Conservation (phyloP, 2,329 filamentous ascomycete species). For the Penicillium fuscoglaucum region DNA sequence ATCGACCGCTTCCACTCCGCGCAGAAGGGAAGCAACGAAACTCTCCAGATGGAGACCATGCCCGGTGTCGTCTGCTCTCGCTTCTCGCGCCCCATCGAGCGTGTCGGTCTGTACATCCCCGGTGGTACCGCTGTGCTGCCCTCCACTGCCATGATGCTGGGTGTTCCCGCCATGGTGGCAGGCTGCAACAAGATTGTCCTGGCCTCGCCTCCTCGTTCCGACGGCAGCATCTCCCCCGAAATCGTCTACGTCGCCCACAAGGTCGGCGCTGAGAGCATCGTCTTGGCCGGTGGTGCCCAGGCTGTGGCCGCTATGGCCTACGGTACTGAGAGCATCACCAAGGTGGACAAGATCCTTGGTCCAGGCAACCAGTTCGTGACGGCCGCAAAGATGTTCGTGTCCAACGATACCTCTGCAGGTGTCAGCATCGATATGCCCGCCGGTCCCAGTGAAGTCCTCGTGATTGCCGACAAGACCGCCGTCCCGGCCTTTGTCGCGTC, state of each 20-base stretch:
- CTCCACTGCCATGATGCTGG: slow-evolving; percentile 95
- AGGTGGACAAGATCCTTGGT: slow-evolving; percentile 98
- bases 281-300: slow-evolving; percentile 92
- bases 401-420: slow-evolving; percentile 92
- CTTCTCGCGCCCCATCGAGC: slow-evolving; percentile 87
- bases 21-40: slow-evolving; percentile 74
- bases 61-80: slow-evolving; percentile 92
- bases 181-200: slow-evolving; percentile 94
- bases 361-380: slow-evolving; percentile 99
- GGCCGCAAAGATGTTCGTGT: slow-evolving; percentile 96
- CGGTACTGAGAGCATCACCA: slow-evolving; percentile 88
- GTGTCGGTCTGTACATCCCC: slow-evolving; percentile 94
- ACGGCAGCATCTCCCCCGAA: slow-evolving; percentile 90
- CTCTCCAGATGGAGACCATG: slow-evolving; percentile 92
- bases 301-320: slow-evolving; percentile 97
- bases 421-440: slow-evolving; percentile 99
- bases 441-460: slow-evolving; percentile 93
- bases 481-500: slow-evolving; percentile 95
- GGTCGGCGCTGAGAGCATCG: slow-evolving; percentile 91
- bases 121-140: slow-evolving; percentile 96
- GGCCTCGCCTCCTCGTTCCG: slow-evolving; percentile 83
- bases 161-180: slow-evolving; percentile 95
- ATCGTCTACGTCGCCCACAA: slow-evolving; percentile 98
- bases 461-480: slow-evolving; percentile 82
- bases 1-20: slow-evolving; percentile 92